Evolutionary conservation across 164 flowering plant genomes (phyloP).

Genomic region (Amborella trichopoda): DNA sequence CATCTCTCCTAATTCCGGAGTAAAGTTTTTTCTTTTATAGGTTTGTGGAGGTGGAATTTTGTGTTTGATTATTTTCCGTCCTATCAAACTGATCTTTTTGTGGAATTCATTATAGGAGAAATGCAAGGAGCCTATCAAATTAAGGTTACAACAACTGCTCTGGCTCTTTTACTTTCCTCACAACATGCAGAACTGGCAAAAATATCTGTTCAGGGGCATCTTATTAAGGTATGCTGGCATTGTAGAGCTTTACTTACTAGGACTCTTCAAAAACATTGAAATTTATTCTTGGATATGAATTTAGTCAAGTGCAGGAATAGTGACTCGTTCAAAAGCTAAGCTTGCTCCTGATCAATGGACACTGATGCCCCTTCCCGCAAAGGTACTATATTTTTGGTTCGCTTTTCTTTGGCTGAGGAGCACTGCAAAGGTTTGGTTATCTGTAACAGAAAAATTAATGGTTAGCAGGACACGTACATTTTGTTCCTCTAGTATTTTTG

Average conservation of each 20-base stretch:
- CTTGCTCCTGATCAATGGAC: slow-evolving; percentile 85
- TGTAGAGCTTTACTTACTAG: no score
- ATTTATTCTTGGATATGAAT: neutral
- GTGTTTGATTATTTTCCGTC: no score
- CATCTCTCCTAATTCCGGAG: no score
- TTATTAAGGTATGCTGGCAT: slow-evolving; percentile 73
- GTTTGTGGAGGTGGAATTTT: no score
- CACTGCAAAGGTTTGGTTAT: neutral
- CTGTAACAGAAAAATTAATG: neutral
- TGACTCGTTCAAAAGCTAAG: slow-evolving; percentile 83
- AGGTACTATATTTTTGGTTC: no score
- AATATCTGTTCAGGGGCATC: slow-evolving; percentile 60
- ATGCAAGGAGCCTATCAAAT: slow-evolving; percentile 87
- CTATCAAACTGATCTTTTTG: no score
- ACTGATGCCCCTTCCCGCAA: slow-evolving; percentile 66
- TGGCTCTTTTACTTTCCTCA: slow-evolving; percentile 70
- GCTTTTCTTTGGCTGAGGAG: no score
- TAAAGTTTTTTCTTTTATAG: no score
- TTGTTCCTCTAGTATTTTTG: neutral
- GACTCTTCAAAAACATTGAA: neutral
- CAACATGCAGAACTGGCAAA: slow-evolving; percentile 53
- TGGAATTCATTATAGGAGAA: slow-evolving; percentile 61
- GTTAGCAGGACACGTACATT: neutral
- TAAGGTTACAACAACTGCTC: slow-evolving; percentile 84
- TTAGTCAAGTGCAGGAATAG: slow-evolving; percentile 35